phyloP scores from a whole-genome alignment of 495 filamentous ascomycete species.

The Xylaria sp. region DNA sequence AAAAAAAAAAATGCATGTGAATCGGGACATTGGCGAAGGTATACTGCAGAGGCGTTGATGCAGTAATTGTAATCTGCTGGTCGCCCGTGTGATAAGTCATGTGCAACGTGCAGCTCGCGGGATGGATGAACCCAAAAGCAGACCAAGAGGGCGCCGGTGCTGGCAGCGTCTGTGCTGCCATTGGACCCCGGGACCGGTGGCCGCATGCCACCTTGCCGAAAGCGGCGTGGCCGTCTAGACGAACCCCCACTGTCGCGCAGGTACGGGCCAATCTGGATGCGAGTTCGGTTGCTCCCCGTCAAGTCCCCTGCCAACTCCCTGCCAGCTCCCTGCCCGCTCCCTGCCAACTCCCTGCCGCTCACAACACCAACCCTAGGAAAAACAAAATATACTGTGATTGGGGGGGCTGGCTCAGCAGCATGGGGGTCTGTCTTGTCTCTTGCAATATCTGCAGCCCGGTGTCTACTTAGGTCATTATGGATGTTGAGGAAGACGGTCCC shows the following conservation, averaged over 20 bases:
- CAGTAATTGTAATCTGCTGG: background rate
- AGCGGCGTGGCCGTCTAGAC: background rate
- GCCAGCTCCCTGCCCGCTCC: slow-evolving; percentile 36
- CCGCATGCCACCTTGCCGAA: slow-evolving; percentile 31
- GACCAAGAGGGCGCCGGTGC: background rate
- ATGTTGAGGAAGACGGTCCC: slow-evolving; percentile 9
- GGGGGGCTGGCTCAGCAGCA: slow-evolving; percentile 19
- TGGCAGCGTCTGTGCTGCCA: background rate
- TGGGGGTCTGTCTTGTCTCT: slow-evolving; percentile 9
- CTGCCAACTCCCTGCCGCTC: background rate
- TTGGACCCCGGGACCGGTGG: slow-evolving; percentile 26
- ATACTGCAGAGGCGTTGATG: background rate
- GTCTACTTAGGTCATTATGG: background rate
- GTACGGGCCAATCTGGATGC: slow-evolving; percentile 32
- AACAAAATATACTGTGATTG: slow-evolving; percentile 34
- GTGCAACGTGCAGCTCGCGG: slow-evolving; percentile 8
- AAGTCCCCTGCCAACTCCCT: slow-evolving; percentile 27
- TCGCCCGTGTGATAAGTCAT: slow-evolving; percentile 3
- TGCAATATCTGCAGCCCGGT: slow-evolving; percentile 20
- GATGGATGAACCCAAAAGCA: slow-evolving; percentile 4
- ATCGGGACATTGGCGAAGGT: background rate
- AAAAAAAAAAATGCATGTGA: background rate
- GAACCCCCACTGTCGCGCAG: slow-evolving; percentile 30
- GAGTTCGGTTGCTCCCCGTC: slow-evolving; percentile 39
- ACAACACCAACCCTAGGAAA: slow-evolving; percentile 15